Conservation (phyloP, 495 filamentous ascomycete genomes). For the Trichoderma orchidacearum region DNA sequence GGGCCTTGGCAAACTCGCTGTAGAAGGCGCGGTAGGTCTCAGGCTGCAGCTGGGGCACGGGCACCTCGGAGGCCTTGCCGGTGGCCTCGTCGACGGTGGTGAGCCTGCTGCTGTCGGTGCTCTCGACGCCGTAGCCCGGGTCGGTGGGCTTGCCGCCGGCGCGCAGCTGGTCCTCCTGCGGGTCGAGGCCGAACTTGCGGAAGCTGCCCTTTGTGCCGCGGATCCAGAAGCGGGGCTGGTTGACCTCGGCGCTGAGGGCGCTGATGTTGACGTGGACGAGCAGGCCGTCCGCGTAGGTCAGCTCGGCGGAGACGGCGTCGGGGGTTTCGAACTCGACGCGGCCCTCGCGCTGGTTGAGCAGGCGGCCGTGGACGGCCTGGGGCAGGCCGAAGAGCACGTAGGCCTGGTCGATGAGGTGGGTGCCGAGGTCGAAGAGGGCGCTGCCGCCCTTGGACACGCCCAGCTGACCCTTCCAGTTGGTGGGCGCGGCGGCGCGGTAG, state of each 20-base stretch:
- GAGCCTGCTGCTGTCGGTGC: slow-evolving; percentile 24
- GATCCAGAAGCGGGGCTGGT: slow-evolving; percentile 70
- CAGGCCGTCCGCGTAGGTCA: slow-evolving; percentile 48
- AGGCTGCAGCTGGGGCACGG: slow-evolving; percentile 48
- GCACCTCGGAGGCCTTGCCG: slow-evolving; percentile 19
- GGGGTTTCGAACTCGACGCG: slow-evolving; percentile 34
- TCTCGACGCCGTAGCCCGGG: slow-evolving; percentile 52
- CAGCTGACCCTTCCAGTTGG: slow-evolving; percentile 57
- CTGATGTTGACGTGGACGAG: slow-evolving; percentile 55
- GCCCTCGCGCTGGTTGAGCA: slow-evolving; percentile 50
- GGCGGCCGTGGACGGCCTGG: slow-evolving; percentile 48
- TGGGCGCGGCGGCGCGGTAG: slow-evolving; percentile 43
- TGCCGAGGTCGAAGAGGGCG: slow-evolving; percentile 70
- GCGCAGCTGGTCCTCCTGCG: slow-evolving; percentile 72
- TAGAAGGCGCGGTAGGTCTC: slow-evolving; percentile 66
- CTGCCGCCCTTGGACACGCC: slow-evolving; percentile 50
- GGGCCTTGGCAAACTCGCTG: slow-evolving; percentile 49
- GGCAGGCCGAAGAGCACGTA: slow-evolving; percentile 71
- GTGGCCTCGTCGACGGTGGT: slow-evolving; percentile 23
- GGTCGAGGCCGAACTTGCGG: slow-evolving; percentile 65
- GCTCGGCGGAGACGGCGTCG: slow-evolving; percentile 54
- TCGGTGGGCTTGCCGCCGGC: slow-evolving; percentile 53
- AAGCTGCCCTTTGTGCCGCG: slow-evolving; percentile 69
- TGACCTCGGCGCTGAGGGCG: slow-evolving; percentile 54
- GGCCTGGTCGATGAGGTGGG: slow-evolving; percentile 73